Evolutionary conservation across 1,284 basidiomycete genomes (phyloP).

Genomic region (Anthracocystis panici-leucophaei): DNA sequence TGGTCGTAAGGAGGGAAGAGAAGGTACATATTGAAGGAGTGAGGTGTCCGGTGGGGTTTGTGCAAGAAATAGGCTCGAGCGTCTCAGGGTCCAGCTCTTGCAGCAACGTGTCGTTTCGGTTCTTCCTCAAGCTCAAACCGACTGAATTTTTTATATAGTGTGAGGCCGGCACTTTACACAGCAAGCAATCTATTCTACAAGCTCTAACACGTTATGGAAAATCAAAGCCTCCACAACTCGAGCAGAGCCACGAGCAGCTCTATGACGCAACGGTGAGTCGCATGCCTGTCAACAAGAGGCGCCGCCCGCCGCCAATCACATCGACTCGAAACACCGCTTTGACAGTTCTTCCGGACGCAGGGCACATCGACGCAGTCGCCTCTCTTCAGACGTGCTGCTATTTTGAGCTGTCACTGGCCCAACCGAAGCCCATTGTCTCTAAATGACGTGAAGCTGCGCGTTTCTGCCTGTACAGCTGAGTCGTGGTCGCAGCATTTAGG

Average conservation of each 20-base stretch:
- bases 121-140: slow-evolving; percentile 18
- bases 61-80: slow-evolving; percentile 5
- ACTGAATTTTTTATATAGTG: background rate
- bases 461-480: slow-evolving; percentile 30
- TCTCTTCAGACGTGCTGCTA: slow-evolving; percentile 9
- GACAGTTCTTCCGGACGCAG: slow-evolving; percentile 8
- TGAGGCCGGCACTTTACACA: slow-evolving; percentile 7
- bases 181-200: background rate
- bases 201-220: background rate
- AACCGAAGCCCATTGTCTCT: background rate
- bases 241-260: slow-evolving; percentile 5
- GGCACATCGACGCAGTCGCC: slow-evolving; percentile 5
- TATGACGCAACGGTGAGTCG: slow-evolving; percentile 37
- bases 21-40: background rate
- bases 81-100: slow-evolving; percentile 9
- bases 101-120: slow-evolving; percentile 8
- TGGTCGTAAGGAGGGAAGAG: background rate
- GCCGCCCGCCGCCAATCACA: slow-evolving; percentile 14
- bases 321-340: slow-evolving; percentile 3
- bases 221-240: slow-evolving; percentile 21
- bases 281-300: background rate
- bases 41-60: slow-evolving; percentile 2
- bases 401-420: slow-evolving; percentile 6
- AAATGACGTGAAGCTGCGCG: slow-evolving; percentile 44
- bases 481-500: slow-evolving; percentile 7